Evolutionary conservation across 768 basidiomycete genomes (phyloP), one percentile per base, ranked within the genome.

Genomic region (Paxillus ammoniavirescens): DNA sequence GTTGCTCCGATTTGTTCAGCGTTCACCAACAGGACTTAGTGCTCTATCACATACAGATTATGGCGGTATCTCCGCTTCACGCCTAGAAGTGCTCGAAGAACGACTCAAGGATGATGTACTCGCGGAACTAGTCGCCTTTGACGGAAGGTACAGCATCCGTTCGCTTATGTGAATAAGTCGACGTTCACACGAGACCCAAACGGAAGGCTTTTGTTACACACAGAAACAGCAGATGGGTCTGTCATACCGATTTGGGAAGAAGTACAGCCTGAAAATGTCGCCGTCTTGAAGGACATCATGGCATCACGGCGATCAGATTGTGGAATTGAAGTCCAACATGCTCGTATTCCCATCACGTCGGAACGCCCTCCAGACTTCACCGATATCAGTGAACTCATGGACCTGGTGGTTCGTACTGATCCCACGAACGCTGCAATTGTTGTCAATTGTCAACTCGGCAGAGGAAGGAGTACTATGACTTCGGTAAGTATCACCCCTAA

Each of bases 201-300:
- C 28, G 13, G 12, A 57, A 92, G 91, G 45, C 71, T 98, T 0
- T 77, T 99, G 2, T 77, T 99, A 23, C 96, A 98, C 62, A 89
- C 91, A 1, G 97, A 99, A 73, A 85, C 87, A 0, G 61, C 81
- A 0, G 91, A 94, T 57, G 94, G 96, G 5, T 81, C 89, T 5
- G 89, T 99, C 7, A 82, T 94, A 5, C 95, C 97, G 0, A 77
- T 97, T 2, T 99, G 96, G 96, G 96, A 98, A 68, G 90, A 93
- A 58, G 92, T 91, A 3, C 79, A 79, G 38, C 69, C 77, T 33
- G 73, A 78, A 8, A 78, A 91, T 59, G 87, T 98, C 13, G 81
- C 83, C 30, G 90, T 92, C 1, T 77, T 97, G 40, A 89, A 90
- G 65, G 92, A 97, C 47, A 82, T 95, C 56, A 98, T 98, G 94